These are phyloP conservation scores for Phytophthora pluvialis DNA, from an alignment of 352 stramenopile genomes.

Conservation along the genomic window DNA sequence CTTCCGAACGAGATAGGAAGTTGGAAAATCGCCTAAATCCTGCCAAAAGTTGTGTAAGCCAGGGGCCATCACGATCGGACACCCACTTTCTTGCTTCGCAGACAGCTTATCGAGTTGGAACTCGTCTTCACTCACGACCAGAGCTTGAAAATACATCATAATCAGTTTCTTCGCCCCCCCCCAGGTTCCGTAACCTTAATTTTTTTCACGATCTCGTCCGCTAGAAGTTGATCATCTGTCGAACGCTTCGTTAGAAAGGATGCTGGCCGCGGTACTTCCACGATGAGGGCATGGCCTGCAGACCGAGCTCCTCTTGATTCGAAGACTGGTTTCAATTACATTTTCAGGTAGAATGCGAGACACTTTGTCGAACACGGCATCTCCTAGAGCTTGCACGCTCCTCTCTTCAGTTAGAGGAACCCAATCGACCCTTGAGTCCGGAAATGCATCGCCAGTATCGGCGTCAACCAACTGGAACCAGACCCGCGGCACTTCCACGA, in stretches of 20 bases:
- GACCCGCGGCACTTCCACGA: neutral
- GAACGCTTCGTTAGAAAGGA: too few species aligned
- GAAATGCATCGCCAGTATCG: too few species aligned
- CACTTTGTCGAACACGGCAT: neutral
- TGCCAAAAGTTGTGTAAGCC: conserved; percentile 18
- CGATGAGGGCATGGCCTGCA: neutral
- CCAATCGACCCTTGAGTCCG: neutral
- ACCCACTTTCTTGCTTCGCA: neutral
- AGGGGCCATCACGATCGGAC: conserved; percentile 7
- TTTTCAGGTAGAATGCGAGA: neutral
- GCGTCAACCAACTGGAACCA: neutral
- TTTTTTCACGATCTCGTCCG: too few species aligned
- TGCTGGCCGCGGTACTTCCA: neutral
- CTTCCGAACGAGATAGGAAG: conserved; percentile 17
- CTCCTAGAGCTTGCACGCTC: neutral
- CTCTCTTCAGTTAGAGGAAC: neutral
- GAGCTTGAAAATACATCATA: too few species aligned
- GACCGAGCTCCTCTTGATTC: too few species aligned
- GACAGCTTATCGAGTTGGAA: conserved; percentile 5
- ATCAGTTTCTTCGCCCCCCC: too few species aligned
- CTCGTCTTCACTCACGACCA: neutral
- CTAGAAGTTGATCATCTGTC: too few species aligned
- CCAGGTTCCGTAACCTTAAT: too few species aligned
- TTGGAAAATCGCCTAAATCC: conserved; percentile 11
- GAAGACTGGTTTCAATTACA: neutral